Percentiles rank a stretch among this genome's conserved stretches.
Evolutionary conservation across 129 eudicot species (phyloP).

Genomic region (Chrysanthemum lavandulifolium): DNA sequence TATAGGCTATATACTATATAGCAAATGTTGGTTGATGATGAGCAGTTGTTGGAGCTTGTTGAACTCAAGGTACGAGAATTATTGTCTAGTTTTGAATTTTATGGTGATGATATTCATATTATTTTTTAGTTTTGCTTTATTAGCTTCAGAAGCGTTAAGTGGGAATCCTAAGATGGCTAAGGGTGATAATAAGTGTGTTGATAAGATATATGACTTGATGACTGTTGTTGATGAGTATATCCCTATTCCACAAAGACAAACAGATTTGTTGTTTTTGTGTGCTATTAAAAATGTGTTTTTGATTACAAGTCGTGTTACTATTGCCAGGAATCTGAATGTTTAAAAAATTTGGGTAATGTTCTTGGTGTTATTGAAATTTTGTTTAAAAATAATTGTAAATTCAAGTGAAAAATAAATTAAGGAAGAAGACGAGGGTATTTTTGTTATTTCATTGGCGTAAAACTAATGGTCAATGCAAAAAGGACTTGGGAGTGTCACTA

Average conservation of each 20-base stretch:
- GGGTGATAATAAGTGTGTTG: too few relatives aligned
- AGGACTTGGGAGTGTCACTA: too few relatives aligned
- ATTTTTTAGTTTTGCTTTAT: slow-evolving; percentile 64
- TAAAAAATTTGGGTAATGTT: too few relatives aligned
- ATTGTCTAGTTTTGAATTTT: slow-evolving; percentile 60
- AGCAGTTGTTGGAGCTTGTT: slow-evolving; percentile 58
- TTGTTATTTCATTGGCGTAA: too few relatives aligned
- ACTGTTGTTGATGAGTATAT: slow-evolving; percentile 64
- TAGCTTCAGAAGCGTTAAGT: slow-evolving; percentile 67
- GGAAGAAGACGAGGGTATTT: too few relatives aligned
- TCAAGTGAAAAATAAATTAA: too few relatives aligned
- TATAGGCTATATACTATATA: too few relatives aligned
- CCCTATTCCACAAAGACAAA: slow-evolving; percentile 68
- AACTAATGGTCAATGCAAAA: too few relatives aligned
- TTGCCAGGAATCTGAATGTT: slow-evolving; percentile 34
- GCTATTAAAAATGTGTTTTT: slow-evolving; percentile 83
- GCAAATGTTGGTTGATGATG: slow-evolving; percentile 49
- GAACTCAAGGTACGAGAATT: slow-evolving; percentile 78
- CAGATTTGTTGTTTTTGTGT: slow-evolving; percentile 57
- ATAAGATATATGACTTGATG: slow-evolving; percentile 32
- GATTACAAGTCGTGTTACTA: slow-evolving; percentile 85
- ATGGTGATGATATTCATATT: slow-evolving; percentile 75
- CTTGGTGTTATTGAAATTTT: too few relatives aligned
- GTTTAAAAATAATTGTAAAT: too few relatives aligned
- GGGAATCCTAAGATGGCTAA: slow-evolving; percentile 52